Evolutionary conservation across 805 yeast genomes (phyloP).

Genomic region (Wickerhamomyces strasburgensis): DNA sequence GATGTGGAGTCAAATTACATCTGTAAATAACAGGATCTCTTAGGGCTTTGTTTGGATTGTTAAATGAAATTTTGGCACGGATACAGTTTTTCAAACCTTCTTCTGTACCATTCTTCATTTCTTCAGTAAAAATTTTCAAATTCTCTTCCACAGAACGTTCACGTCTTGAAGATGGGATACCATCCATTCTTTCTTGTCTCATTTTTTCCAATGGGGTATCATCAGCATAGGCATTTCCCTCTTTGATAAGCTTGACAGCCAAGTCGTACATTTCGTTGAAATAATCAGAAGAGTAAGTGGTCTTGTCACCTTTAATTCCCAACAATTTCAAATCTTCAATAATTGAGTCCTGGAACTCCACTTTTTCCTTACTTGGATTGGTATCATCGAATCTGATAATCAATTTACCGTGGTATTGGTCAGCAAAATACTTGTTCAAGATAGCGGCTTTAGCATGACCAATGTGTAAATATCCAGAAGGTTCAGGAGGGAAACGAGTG

Average conservation of each 20-base stretch:
- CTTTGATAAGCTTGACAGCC: slow-evolving; percentile 83
- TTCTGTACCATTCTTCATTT: slow-evolving; percentile 92
- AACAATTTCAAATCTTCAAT: slow-evolving; percentile 85
- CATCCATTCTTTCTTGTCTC: slow-evolving; percentile 99
- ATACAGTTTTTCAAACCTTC: slow-evolving; percentile 88
- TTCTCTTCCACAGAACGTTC: slow-evolving; percentile 92
- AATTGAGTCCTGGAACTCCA: slow-evolving; percentile 90
- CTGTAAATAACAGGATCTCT: slow-evolving; percentile 98
- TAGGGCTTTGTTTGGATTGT: slow-evolving; percentile 86
- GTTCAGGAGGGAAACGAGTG: slow-evolving; percentile 99
- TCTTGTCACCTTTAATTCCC: slow-evolving; percentile 87
- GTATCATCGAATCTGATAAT: slow-evolving; percentile 98
- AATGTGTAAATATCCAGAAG: slow-evolving; percentile 97
- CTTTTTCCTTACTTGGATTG: slow-evolving; percentile 94
- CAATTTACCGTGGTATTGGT: slow-evolving; percentile 91
- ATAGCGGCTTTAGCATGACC: slow-evolving; percentile 99
- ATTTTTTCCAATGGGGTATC: slow-evolving; percentile 90
- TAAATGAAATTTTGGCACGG: slow-evolving; percentile 94
- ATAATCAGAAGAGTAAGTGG: slow-evolving; percentile 91
- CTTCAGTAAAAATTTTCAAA: slow-evolving; percentile 76
- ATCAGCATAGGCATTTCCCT: slow-evolving; percentile 96
- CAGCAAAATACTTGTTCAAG: slow-evolving; percentile 93
- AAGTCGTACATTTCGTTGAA: slow-evolving; percentile 86
- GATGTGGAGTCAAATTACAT: slow-evolving; percentile 96
- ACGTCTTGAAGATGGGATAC: slow-evolving; percentile 88